Evolutionary conservation across 345 rosid genomes (phyloP).

Genomic region (Limnanthes douglasii): DNA sequence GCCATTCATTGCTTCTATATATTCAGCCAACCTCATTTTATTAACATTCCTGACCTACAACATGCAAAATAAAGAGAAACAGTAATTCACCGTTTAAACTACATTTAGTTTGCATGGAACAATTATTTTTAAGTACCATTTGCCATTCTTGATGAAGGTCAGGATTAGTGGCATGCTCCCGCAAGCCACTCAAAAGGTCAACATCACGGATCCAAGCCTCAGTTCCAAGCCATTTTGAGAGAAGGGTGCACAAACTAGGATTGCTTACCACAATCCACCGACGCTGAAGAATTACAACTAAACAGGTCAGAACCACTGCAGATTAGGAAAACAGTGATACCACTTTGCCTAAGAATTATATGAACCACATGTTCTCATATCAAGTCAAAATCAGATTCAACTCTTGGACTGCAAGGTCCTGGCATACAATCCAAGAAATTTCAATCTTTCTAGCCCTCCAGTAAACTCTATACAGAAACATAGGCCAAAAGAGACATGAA

Average conservation of each 20-base stretch:
- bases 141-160: conserved; percentile 27
- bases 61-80: neutral
- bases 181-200: conserved; percentile 29
- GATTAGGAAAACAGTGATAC: too few relatives aligned
- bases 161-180: conserved; percentile 18
- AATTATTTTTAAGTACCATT: conserved; percentile 24
- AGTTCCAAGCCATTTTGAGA: conserved; percentile 39
- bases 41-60: conserved; percentile 27
- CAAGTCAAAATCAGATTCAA: neutral
- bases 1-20: conserved; percentile 35
- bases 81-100: neutral
- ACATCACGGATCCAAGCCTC: conserved; percentile 35
- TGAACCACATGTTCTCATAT: too few relatives aligned
- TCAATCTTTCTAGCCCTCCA: too few relatives aligned
- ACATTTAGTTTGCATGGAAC: neutral
- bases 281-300: conserved; percentile 19
- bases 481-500: neutral
- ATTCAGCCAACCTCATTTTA: conserved; percentile 35
- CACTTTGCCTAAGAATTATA: too few relatives aligned
- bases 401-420: neutral
- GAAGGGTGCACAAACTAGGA: conserved; percentile 29
- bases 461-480: neutral
- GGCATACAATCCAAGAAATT: neutral
- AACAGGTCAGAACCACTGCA: conserved; percentile 11
- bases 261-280: conserved; percentile 44